Base-by-base conservation (phyloP, 2,329 filamentous ascomycete species). In the Exophiala calicioides region DNA sequence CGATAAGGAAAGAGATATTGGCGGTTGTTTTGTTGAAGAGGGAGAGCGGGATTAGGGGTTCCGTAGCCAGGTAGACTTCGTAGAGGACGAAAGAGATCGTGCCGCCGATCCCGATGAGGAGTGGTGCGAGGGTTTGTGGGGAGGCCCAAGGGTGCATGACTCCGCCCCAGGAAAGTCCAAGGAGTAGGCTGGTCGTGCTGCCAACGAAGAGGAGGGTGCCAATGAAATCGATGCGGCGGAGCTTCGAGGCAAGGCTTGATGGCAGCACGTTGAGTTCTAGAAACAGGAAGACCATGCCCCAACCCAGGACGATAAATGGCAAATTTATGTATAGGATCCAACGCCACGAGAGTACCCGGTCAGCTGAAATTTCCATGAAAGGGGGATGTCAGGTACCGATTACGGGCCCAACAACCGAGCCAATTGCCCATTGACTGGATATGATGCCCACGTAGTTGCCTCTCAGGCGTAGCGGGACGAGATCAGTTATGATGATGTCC, bases 401-500 rank as follows among this genome's bases (percentile, higher is more conserved):
- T 33, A 56, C 39, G 16, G 54, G 52, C 4, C 58, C 50, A 15
- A 45, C 37, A 10, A 56, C 49, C 0, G 65, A 68, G 0, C 73
- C 74, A n/a, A 75, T 42, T 1, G 67, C 69, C 64, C 68, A 71
- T 0, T 66, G 63, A 8, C 61, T 59, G 16, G 64, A 57, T 2
- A 70, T 60, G 7, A 66, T 60, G 4, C 61, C 62, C 29, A 68
- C 60, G 50, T 68, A 76, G 12, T 68, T 62, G 6, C 68, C 68
- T 34, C 75, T 61, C 47, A 75, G 65, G 3, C 71, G 60, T 6
- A 78, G 61, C 0, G 73, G 69, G 0, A 77, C 68, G 1, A 77
- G 58, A 40, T 78, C 75, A 16, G 66, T 73, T 6, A 76, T 63
- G 12, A 78, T 66, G 49, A 76, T 66, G 21, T 71, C 68, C 8